Evolutionary conservation across 2,329 filamentous ascomycete genomes (phyloP), one percentile per base, ranked within the genome.

Genomic region (Aspergillus tanneri): DNA sequence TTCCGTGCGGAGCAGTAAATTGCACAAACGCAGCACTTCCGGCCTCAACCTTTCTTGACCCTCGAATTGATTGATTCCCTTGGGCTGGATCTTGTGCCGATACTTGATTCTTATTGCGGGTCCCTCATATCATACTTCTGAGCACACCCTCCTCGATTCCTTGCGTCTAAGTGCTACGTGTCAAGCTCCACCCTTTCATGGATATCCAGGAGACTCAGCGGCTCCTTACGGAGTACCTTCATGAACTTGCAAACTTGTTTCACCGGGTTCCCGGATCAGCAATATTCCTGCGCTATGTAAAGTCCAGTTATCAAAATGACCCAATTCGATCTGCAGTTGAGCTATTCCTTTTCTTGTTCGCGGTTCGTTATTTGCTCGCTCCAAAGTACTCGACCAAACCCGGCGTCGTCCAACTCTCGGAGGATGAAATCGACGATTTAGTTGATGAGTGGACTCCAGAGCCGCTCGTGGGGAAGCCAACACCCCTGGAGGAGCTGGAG

Each of bases 371-470:
- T 70, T 78, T 99, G 46, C 78, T 97, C 53, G 87, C 90, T 53
- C 91, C 92, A 0, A 90, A 89, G 44, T 99, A 99, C 73, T 90
- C 89, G 56, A 96, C 91, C 65, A 92, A 91, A 68, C 87, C 88
- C 59, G 93, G 90, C 64, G 90, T 90, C 60, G 90, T 97, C 55
- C 87, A 89, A 61, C 77, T 99, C 53, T 87, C 86, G 8, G 91
- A 96, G 69, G 90, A 95, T 82, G 93, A 99, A 75, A 95, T 99
- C 59, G 93, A 99, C 65, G 93, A 99, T 65, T 74, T 99, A 50
- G 88, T 99, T 35, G 91, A 95, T 47, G 93, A 99, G 59, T 99
- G 93, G 93, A 86, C 84, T 6, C 95, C 93, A 0, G 93, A 99
- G 71, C 91, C 93, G 11, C 79, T 99, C 35, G 92, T 96, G 21